Conservation (phyloP, 2,329 filamentous ascomycete genomes). For the Phaeoacremonium minimum region DNA sequence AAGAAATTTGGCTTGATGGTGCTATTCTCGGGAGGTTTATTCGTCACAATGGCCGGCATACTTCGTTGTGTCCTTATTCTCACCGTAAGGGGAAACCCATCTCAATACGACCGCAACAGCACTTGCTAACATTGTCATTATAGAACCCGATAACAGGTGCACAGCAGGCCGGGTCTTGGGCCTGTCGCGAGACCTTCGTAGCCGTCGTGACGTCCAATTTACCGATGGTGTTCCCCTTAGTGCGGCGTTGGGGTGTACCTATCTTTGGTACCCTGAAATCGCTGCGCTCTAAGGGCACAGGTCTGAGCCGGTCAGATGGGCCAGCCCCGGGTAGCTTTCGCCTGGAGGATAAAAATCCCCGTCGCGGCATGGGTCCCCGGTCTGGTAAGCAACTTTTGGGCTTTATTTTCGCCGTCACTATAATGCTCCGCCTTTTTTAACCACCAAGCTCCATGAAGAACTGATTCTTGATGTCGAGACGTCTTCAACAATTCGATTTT, state of each 20-base stretch:
- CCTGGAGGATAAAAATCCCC: constrained; percentile 20
- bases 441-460: no score
- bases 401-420: no score
- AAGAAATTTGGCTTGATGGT: constrained; percentile 49
- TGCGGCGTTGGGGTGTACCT: constrained; percentile 4
- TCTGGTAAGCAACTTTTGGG: no score
- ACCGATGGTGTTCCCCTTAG: constrained; percentile 4
- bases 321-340: constrained; percentile 8
- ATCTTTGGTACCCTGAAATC: not conserved
- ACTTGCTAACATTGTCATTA: constrained; percentile 4
- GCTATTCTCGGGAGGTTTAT: constrained; percentile 51
- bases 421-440: no score
- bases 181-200: constrained; percentile 14
- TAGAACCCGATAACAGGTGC: constrained; percentile 29
- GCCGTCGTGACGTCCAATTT: constrained; percentile 4
- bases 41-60: constrained; percentile 50
- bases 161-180: constrained; percentile 32
- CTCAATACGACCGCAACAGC: not conserved
- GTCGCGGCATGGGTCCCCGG: constrained; percentile 18
- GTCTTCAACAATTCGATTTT: no score
- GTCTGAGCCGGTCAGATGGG: not conserved
- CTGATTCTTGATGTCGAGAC: no score
- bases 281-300: no score
- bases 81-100: constrained; percentile 14
- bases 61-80: constrained; percentile 49